Conservation (phyloP, 345 rosid species). For the Limnanthes douglasii region DNA sequence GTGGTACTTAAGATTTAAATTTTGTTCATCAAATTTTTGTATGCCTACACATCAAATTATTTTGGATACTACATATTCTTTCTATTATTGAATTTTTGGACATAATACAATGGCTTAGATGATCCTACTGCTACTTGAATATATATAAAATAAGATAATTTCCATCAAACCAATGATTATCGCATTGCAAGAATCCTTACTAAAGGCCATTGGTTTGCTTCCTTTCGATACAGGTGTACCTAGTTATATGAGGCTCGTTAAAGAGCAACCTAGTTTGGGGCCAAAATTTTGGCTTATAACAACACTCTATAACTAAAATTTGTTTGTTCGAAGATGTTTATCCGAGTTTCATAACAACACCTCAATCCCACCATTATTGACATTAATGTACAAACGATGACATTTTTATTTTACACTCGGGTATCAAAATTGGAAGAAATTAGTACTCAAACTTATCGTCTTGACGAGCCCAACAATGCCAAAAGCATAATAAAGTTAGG, state of each 20-base stretch:
- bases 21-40: conserved; percentile 96
- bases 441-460: no score
- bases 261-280: conserved; percentile 87
- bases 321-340: no score
- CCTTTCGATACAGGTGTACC: conserved; percentile 91
- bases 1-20: conserved; percentile 97
- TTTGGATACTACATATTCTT: conserved; percentile 80
- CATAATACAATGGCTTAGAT: conserved; percentile 96
- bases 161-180: conserved; percentile 73
- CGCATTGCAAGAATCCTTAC: conserved; percentile 84
- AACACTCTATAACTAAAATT: no score
- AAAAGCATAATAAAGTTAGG: no score
- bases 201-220: conserved; percentile 90
- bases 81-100: conserved; percentile 79
- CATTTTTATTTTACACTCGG: no score
- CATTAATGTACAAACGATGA: no score
- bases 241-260: conserved; percentile 91
- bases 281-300: conserved; percentile 76
- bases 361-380: no score
- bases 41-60: conserved; percentile 80
- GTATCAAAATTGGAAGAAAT: no score
- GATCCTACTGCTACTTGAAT: conserved; percentile 84
- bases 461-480: no score
- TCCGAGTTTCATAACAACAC: no score
- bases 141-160: conserved; percentile 85